Base-by-base conservation (phyloP, 2,329 filamentous ascomycete genomes). In the Penicillium sp. region DNA sequence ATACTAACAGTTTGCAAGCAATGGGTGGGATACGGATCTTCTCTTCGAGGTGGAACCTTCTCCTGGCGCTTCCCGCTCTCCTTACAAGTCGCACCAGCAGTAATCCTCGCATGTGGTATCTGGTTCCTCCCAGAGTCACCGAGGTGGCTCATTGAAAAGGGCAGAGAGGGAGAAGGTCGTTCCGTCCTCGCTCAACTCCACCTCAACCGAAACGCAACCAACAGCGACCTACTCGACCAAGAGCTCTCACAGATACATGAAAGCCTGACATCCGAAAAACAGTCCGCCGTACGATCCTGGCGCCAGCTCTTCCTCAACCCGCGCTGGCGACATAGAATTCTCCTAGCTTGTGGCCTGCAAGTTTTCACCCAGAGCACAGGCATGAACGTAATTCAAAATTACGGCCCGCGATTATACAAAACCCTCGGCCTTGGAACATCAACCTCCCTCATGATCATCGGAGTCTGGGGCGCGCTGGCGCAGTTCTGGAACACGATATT, bases 21-120 rank as follows among this genome's bases (percentile, higher is more conserved):
- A 64, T 74, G 79, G 79, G 69, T 81, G 19, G 79, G 79, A n/a
- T 81, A 80, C 54, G 74, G 74, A 2, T 74, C 70, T 47, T 73
- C 74, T 9, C 69, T 73, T 18, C 66, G 65, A 19, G 57, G 55
- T 2, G 62, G 59, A 16, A 56, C 63, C 35, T 70, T 73, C 35
- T 63, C 67, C 51, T 73, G 71, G 71, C 64, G 70, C n/a, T 70
- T 74, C 34, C 69, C 70, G 0, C 58, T 72, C 1, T 66, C 63
- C 7, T 62, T 72, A 9, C 67, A 72, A 59, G 72, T 69, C n/a
- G 57, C 74, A 4, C 78, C 78, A 8, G 71, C 74, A 0, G 41
- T 78, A 3, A 63, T 75, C 14, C 67, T 78, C 13, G 59, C 62
- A 13, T 56, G 55, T 16, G 73, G 73, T 6, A 55, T 72, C 10